A percentile compares a stretch with the other conserved stretches of the same genome.
These are phyloP conservation scores for Acanthamoeba culbertsoni DNA, from an alignment of 208 protist species.

Conservation along the genomic window DNA sequence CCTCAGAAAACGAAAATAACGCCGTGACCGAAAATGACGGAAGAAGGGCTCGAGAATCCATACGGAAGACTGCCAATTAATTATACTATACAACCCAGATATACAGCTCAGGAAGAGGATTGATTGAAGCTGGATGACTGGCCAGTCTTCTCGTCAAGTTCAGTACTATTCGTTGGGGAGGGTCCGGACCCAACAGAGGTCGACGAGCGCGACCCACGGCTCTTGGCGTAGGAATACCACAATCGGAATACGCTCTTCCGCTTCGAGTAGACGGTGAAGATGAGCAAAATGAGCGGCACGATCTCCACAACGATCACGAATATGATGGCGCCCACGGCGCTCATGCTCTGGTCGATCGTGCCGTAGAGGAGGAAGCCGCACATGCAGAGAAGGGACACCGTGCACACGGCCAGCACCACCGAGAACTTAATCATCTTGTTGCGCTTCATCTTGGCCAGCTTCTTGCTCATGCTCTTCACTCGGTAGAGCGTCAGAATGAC, in stretches of 20 bases:
- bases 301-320: constrained; percentile 33
- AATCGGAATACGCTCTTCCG: not conserved
- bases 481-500: not conserved
- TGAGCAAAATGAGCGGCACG: not conserved
- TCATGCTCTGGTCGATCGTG: constrained; percentile 18
- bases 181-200: no score
- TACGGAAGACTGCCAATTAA: no score
- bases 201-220: not conserved
- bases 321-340: not conserved
- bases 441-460: not conserved
- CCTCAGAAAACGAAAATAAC: not conserved
- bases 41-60: no score
- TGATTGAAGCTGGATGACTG: no score
- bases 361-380: constrained; percentile 40
- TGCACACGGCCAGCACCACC: not conserved
- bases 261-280: constrained; percentile 51
- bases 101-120: no score
- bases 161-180: not conserved
- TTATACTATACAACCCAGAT: no score
- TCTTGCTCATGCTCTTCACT: not conserved
- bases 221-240: not conserved
- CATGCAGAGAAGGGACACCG: not conserved
- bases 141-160: not conserved
- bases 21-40: no score
- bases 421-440: constrained; percentile 44